Evolutionary conservation across 805 yeast species (phyloP).

Genomic region (Maudiozyma saulgeensis): DNA sequence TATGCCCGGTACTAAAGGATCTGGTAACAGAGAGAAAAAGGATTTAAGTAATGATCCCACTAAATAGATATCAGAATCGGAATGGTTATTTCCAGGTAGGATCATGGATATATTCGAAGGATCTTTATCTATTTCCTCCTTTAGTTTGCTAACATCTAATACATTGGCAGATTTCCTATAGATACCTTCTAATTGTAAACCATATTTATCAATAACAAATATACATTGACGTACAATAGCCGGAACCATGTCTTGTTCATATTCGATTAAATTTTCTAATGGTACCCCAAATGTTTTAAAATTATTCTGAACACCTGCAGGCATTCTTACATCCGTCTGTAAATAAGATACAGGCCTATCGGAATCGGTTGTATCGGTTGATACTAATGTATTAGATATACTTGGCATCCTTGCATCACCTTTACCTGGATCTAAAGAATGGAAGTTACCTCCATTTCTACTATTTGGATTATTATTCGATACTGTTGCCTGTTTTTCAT

Average conservation of each 20-base stretch:
- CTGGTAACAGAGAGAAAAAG: slow-evolving; percentile 79
- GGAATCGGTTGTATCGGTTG: slow-evolving; percentile 14
- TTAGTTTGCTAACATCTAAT: slow-evolving; percentile 61
- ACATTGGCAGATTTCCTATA: slow-evolving; percentile 80
- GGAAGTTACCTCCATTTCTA: slow-evolving; percentile 1
- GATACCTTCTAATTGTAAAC: slow-evolving; percentile 79
- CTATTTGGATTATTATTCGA: neutral
- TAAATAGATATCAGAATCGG: slow-evolving; percentile 75
- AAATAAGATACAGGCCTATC: slow-evolving; percentile 28
- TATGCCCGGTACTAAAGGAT: slow-evolving; percentile 29
- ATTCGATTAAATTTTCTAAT: slow-evolving; percentile 63
- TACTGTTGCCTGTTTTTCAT: neutral
- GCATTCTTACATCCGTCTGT: slow-evolving; percentile 25
- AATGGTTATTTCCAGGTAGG: slow-evolving; percentile 44
- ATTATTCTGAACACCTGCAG: slow-evolving; percentile 31
- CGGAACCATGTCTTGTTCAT: slow-evolving; percentile 89
- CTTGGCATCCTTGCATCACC: slow-evolving; percentile 17
- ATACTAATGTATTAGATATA: slow-evolving; percentile 17
- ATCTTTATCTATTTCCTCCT: slow-evolving; percentile 62
- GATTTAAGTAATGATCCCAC: slow-evolving; percentile 82
- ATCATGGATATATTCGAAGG: slow-evolving; percentile 55
- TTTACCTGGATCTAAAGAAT: slow-evolving; percentile 26
- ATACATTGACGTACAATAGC: slow-evolving; percentile 82
- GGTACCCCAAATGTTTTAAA: slow-evolving; percentile 72
- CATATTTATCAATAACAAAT: slow-evolving; percentile 74